Evolutionary conservation across 768 basidiomycete genomes (phyloP).

Genomic region (Tulasnella calospora): DNA sequence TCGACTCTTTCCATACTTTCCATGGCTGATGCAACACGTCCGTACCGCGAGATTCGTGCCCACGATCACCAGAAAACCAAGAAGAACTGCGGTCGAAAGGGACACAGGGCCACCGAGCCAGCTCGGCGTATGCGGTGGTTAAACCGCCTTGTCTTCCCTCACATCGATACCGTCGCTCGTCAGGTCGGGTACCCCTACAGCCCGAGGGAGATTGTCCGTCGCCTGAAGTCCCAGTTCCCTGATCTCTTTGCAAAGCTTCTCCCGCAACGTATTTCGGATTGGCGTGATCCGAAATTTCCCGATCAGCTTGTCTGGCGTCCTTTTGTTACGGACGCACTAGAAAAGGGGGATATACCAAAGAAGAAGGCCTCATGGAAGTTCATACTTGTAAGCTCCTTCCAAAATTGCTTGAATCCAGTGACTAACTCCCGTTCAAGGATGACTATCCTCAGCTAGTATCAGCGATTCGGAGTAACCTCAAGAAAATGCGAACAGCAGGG

Average conservation of each 20-base stretch:
- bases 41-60: not conserved
- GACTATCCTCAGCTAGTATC: not conserved
- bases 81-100: not conserved
- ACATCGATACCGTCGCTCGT: not conserved
- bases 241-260: not conserved
- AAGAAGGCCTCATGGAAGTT: not conserved
- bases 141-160: not conserved
- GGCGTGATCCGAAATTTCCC: not conserved
- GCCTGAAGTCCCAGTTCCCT: not conserved
- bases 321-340: not conserved
- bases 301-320: not conserved
- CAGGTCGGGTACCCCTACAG: not conserved
- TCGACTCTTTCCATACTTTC: not conserved
- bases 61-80: not conserved
- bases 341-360: not conserved
- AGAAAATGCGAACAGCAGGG: conserved; percentile 29
- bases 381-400: not conserved
- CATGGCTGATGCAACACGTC: not conserved
- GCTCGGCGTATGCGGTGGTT: not conserved
- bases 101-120: too few species aligned
- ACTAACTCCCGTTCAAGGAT: not conserved
- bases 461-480: not conserved
- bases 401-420: not conserved
- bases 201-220: not conserved
- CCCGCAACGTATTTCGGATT: not conserved